Percentiles rank a stretch among this genome's conserved stretches.
Evolutionary conservation across 768 basidiomycete genomes (phyloP).

Genomic region (Myochromella boudieri): DNA sequence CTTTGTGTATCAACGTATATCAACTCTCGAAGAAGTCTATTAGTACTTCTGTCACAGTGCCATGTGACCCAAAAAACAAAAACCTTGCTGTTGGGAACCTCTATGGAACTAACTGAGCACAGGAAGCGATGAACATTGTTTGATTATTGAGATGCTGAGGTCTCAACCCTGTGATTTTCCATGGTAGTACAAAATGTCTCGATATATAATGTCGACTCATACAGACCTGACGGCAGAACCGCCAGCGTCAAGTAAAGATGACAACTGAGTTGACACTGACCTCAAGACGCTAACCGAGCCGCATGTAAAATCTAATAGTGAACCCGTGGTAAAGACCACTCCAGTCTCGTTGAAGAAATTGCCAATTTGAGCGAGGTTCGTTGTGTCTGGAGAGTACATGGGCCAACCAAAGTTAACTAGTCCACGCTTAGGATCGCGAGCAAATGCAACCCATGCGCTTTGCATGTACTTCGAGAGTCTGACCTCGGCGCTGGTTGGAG

Average conservation of each 20-base stretch:
- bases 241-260: conserved; percentile 7
- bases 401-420: conserved; percentile 25
- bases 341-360: conserved; percentile 16
- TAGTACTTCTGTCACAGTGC: too few species aligned
- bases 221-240: too few species aligned
- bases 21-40: too few species aligned
- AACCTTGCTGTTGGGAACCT: too few species aligned
- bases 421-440: conserved; percentile 30
- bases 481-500: conserved; percentile 26
- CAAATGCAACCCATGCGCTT: conserved; percentile 37
- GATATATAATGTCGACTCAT: too few species aligned
- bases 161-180: too few species aligned
- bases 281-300: background rate
- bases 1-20: too few species aligned
- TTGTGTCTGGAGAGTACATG: conserved; percentile 19
- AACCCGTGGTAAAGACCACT: conserved; percentile 11
- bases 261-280: conserved; percentile 3
- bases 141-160: too few species aligned
- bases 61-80: too few species aligned
- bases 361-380: conserved; percentile 18
- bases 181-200: too few species aligned
- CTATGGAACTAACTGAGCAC: too few species aligned
- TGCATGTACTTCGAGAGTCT: conserved; percentile 33
- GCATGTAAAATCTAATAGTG: conserved; percentile 16
- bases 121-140: too few species aligned